Percentiles rank a stretch among this genome's conserved stretches.
Conservation (phyloP, 495 filamentous ascomycete species). For the Penicillium paxilli region DNA sequence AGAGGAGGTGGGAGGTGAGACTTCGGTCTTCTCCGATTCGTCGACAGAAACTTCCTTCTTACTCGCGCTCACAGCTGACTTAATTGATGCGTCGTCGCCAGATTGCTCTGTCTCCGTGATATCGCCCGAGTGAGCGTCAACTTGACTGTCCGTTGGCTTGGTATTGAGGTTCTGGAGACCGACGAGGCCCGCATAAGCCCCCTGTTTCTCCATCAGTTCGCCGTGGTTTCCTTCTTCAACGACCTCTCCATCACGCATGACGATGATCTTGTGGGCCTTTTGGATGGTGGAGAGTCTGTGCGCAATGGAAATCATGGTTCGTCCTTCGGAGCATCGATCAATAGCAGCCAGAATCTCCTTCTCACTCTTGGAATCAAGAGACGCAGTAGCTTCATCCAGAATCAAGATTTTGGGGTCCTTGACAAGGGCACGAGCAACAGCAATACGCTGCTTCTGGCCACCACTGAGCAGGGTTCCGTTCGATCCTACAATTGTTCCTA, state of each 20-base stretch:
- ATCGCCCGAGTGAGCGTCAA: slow-evolving; percentile 25
- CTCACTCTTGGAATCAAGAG: slow-evolving; percentile 55
- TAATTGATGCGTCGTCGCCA: slow-evolving; percentile 9
- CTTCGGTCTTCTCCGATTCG: slow-evolving; percentile 22
- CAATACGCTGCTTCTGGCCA: slow-evolving; percentile 63
- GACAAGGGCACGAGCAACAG: slow-evolving; percentile 71
- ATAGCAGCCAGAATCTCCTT: slow-evolving; percentile 53
- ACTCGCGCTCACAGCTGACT: slow-evolving; percentile 16
- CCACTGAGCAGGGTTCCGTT: slow-evolving; percentile 60
- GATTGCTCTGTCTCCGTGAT: slow-evolving; percentile 21
- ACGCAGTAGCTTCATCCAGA: slow-evolving; percentile 77
- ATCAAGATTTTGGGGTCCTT: slow-evolving; percentile 78
- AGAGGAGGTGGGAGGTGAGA: slow-evolving; percentile 7
- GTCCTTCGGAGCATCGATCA: slow-evolving; percentile 41
- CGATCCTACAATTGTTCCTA: slow-evolving; percentile 53
- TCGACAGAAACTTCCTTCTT: slow-evolving; percentile 14
- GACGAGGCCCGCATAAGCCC: slow-evolving; percentile 25
- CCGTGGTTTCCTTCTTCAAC: slow-evolving; percentile 54
- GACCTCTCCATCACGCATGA: slow-evolving; percentile 55
- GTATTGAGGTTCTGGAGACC: slow-evolving; percentile 43
- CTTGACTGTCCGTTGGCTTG: slow-evolving; percentile 49
- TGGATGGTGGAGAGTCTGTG: slow-evolving; percentile 49
- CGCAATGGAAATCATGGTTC: slow-evolving; percentile 49
- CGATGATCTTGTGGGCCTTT: slow-evolving; percentile 67
- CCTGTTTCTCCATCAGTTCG: slow-evolving; percentile 41